Conservation (phyloP, 2,329 filamentous ascomycete genomes). For the Penicillium sp. region DNA sequence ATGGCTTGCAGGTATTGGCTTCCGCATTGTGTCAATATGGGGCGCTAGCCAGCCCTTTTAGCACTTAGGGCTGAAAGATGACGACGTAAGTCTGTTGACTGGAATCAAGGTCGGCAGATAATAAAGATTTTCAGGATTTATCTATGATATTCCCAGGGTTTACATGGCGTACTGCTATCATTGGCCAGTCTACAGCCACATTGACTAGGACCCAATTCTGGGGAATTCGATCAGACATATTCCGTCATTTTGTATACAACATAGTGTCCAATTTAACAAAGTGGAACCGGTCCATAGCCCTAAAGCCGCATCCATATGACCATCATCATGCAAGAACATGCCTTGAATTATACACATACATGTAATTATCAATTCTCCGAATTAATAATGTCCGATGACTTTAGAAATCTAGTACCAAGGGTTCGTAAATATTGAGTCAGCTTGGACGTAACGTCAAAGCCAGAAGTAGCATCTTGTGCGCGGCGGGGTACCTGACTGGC, state of each 20-base stretch:
- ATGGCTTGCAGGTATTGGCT: not conserved
- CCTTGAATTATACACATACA: not conserved
- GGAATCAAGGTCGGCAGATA: not conserved
- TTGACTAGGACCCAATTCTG: not conserved
- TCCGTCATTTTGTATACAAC: not conserved
- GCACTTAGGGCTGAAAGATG: slow-evolving; percentile 9
- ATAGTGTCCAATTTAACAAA: not conserved
- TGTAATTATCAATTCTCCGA: not conserved
- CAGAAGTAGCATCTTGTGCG: not conserved
- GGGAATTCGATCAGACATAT: not conserved
- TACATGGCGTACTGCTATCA: not conserved
- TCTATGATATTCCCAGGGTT: not conserved
- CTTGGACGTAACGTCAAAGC: slow-evolving; percentile 5
- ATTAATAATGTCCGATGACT: not conserved
- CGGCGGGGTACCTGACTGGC: not conserved
- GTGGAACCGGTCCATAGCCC: not conserved
- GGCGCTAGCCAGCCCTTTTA: not conserved
- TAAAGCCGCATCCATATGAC: not conserved
- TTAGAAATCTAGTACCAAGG: too few species aligned
- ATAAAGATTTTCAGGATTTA: not conserved
- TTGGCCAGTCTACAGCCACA: not conserved
- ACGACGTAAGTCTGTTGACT: not conserved
- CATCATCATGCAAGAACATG: not conserved
- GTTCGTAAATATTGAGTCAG: not conserved
- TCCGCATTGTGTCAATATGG: not conserved